Evolutionary conservation across 495 filamentous ascomycete genomes (phyloP), one percentile per base, ranked within the genome.

Genomic region (Aspergillus leporis): DNA sequence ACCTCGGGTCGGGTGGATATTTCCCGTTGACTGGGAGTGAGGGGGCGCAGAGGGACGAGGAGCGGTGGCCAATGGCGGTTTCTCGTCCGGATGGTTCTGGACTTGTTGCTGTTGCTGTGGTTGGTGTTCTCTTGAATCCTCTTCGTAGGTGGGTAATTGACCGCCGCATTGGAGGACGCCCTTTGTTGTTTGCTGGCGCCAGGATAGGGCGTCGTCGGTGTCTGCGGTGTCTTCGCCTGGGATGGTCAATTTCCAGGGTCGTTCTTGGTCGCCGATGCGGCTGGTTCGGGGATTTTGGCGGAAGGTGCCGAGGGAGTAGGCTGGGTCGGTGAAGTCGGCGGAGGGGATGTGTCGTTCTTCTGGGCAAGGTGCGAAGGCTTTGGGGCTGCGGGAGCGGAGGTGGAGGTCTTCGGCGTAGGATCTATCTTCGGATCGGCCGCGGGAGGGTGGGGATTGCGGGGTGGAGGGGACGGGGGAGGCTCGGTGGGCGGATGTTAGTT

Each of bases 231-330:
- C 61, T 16, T 61, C 67, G 4, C 65, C 64, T 0, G 71, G 71
- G 25, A 74, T 60, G n/a, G 53, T 68, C 48, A 71, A 57, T 36
- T 64, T 67, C 61, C 67, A 71, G 8, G 69, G 71, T 16, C 59
- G 51, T 43, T 71, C 67, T 47, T 74, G 71, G 46, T 71, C 71
- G 16, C 71, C 71, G 28, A 65, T 45, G 19, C 67, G 64, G 30
- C 62, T 65, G 14, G 63, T 69, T 41, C 64, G 61, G 5, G 61
- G 61, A 6, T 65, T 66, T 12, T 59, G 51, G 10, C 58, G 58
- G 53, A 74, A 71, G 38, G 58, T 65, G 8, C 71, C 69, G 3
- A 70, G 60, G 16, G 47, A 41, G 60, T 64, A 61, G 3, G 65
- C 67, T 12, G 70, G 70, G 36, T 71, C 70, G 14, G 63, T 61